phyloP scores from a whole-genome alignment of 2,329 filamentous ascomycete genomes.

The Colletotrichum sp. region DNA sequence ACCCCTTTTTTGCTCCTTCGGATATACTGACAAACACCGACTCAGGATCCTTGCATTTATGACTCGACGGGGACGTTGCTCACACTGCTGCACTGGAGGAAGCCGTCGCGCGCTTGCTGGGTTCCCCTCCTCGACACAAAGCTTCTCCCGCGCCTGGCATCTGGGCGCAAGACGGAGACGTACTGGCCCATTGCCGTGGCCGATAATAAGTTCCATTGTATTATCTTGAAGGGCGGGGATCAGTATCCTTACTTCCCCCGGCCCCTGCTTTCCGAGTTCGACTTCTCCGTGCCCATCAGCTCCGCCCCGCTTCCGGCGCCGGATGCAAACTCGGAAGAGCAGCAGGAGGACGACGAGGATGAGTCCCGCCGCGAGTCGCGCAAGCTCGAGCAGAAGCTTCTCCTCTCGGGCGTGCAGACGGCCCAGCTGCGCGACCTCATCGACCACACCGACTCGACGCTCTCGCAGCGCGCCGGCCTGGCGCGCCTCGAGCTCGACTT shows the following conservation, averaged over 20 bases:
- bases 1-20: neutral
- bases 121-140: constrained; percentile 91
- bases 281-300: constrained; percentile 83
- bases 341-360: constrained; percentile 34
- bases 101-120: constrained; percentile 85
- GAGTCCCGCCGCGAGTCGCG: constrained; percentile 50
- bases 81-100: constrained; percentile 89
- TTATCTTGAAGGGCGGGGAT: constrained; percentile 96
- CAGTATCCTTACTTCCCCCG: constrained; percentile 92
- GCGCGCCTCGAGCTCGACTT: constrained; percentile 79
- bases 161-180: constrained; percentile 83
- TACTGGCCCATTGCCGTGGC: constrained; percentile 98
- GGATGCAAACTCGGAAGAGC: constrained; percentile 37
- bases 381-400: constrained; percentile 79
- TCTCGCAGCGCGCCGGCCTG: constrained; percentile 70
- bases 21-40: constrained; percentile 6
- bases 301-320: constrained; percentile 45
- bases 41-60: constrained; percentile 91
- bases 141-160: constrained; percentile 79
- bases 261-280: constrained; percentile 90
- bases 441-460: constrained; percentile 67
- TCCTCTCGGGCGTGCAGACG: constrained; percentile 75
- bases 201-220: constrained; percentile 93
- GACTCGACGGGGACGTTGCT: constrained; percentile 90
- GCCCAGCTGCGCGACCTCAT: constrained; percentile 79